Evolutionary conservation across 768 basidiomycete species (phyloP).

Genomic region (Xerocomellus intermedius): DNA sequence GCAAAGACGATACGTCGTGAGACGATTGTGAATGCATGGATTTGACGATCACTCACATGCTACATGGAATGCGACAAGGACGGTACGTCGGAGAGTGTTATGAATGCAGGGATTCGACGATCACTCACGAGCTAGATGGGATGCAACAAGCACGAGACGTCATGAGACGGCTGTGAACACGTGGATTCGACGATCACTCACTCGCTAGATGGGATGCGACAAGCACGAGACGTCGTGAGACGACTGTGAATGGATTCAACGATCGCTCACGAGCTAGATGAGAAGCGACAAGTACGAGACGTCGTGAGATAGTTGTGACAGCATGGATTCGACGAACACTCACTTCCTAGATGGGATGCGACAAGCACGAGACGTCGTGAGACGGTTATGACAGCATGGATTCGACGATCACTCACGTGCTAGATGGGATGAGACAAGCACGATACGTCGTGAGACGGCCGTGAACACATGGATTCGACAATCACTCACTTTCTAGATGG

Average conservation of each 20-base stretch:
- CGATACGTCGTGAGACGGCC: background rate
- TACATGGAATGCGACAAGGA: background rate
- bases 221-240: background rate
- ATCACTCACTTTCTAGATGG: background rate
- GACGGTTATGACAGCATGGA: background rate
- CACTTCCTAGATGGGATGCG: background rate
- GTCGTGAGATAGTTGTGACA: background rate
- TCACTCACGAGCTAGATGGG: background rate
- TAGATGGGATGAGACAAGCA: background rate
- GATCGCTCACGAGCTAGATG: background rate
- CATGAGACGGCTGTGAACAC: too few species aligned
- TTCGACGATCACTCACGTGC: background rate
- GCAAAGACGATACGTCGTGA: too few species aligned
- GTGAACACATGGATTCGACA: background rate
- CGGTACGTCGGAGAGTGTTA: background rate
- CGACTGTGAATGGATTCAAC: background rate
- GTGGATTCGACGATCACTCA: background rate
- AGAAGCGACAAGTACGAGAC: background rate
- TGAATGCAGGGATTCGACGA: background rate
- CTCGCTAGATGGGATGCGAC: background rate
- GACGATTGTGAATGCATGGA: too few species aligned
- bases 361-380: background rate
- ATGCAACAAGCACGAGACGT: too few species aligned
- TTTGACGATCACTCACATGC: background rate
- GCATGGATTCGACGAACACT: background rate